These are phyloP conservation scores for Ganoderma lingzhi DNA, from an alignment of 1,284 basidiomycete genomes.

Conservation along the genomic window DNA sequence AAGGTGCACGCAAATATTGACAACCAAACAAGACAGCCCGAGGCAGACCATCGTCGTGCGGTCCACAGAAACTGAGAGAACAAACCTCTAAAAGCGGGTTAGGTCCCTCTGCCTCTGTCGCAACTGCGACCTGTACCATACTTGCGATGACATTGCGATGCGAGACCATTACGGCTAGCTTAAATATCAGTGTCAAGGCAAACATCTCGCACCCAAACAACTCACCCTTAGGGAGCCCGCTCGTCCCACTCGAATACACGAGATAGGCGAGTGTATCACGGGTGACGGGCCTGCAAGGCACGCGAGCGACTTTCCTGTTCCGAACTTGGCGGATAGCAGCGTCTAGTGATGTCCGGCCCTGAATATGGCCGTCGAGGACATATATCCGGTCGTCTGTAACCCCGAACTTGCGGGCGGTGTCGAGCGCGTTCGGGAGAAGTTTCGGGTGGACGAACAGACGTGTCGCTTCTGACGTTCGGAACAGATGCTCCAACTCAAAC, in stretches of 20 bases:
- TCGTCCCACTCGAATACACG: slow-evolving; percentile 81
- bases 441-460: slow-evolving; percentile 68
- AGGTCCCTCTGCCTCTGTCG: slow-evolving; percentile 33
- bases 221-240: slow-evolving; percentile 77
- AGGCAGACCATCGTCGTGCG: not conserved
- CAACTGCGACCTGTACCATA: slow-evolving; percentile 50
- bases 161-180: slow-evolving; percentile 75
- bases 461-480: slow-evolving; percentile 62
- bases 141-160: slow-evolving; percentile 71
- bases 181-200: not conserved
- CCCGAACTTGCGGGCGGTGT: slow-evolving; percentile 59
- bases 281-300: slow-evolving; percentile 55
- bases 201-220: slow-evolving; percentile 20
- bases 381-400: slow-evolving; percentile 61
- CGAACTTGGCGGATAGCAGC: slow-evolving; percentile 54
- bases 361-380: slow-evolving; percentile 54
- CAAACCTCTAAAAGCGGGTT: slow-evolving; percentile 20
- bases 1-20: not conserved
- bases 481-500: slow-evolving; percentile 68
- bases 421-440: slow-evolving; percentile 56
- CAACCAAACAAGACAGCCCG: not conserved
- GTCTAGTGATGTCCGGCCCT: slow-evolving; percentile 52
- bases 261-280: slow-evolving; percentile 74
- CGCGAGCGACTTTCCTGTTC: slow-evolving; percentile 47
- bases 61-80: not conserved